A percentile compares a stretch with the other conserved stretches of the same genome.
Evolutionary conservation across 2,329 filamentous ascomycete species (phyloP).

Genomic region (Aspergillus fructus): DNA sequence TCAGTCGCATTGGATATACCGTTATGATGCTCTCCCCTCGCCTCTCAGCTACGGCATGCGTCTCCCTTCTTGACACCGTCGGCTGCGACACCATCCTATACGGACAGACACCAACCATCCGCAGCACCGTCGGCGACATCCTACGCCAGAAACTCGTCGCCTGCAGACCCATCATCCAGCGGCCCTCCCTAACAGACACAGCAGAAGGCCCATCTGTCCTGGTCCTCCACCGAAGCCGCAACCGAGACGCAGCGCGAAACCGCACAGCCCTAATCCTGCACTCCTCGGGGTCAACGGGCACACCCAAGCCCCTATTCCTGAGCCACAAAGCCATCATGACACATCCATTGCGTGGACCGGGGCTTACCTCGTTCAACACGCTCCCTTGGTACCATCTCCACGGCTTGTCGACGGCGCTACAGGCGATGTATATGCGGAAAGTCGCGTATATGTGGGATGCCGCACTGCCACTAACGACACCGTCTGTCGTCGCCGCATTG

Average conservation of each 20-base stretch:
- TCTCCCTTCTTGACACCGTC: slow-evolving; percentile 40
- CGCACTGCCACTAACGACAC: slow-evolving; percentile 39
- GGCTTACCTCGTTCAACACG: slow-evolving; percentile 43
- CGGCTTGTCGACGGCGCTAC: slow-evolving; percentile 42
- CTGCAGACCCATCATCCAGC: slow-evolving; percentile 26
- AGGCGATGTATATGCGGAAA: slow-evolving; percentile 47
- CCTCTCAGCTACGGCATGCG: slow-evolving; percentile 41
- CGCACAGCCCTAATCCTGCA: slow-evolving; percentile 45
- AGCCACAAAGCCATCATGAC: slow-evolving; percentile 43
- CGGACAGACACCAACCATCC: slow-evolving; percentile 35
- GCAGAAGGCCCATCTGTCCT: slow-evolving; percentile 17
- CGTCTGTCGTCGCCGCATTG: slow-evolving; percentile 36
- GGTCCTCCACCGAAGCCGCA: slow-evolving; percentile 19
- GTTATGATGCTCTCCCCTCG: slow-evolving; percentile 47
- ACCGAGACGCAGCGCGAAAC: slow-evolving; percentile 27
- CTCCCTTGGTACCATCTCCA: slow-evolving; percentile 48
- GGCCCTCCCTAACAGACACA: slow-evolving; percentile 4
- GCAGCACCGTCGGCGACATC: slow-evolving; percentile 30
- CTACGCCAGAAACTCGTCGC: slow-evolving; percentile 23
- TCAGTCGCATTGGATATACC: slow-evolving; percentile 47
- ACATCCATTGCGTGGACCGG: slow-evolving; percentile 36
- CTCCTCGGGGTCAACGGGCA: slow-evolving; percentile 51
- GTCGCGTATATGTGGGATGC: slow-evolving; percentile 45
- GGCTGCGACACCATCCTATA: slow-evolving; percentile 38
- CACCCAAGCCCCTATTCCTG: slow-evolving; percentile 47